Conservation (phyloP, 2,329 filamentous ascomycete genomes). For the Aspergillus sp. region DNA sequence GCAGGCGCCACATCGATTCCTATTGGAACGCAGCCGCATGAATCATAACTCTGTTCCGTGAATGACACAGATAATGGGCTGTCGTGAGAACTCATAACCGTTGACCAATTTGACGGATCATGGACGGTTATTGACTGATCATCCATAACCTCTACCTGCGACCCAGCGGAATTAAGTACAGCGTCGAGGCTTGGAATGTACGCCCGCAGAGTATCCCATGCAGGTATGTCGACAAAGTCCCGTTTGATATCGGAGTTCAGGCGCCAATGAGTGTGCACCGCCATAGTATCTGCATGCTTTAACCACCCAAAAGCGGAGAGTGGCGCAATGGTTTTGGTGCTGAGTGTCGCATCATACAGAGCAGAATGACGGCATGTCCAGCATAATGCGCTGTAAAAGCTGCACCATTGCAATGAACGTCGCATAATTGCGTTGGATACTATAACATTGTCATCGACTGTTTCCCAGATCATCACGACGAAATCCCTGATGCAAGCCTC, state of each 20-base stretch:
- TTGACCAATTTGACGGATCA: constrained; percentile 28
- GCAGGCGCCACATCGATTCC: constrained; percentile 36
- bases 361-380: constrained; percentile 39
- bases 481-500: constrained; percentile 41
- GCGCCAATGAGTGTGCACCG: constrained; percentile 38
- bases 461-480: constrained; percentile 41
- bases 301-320: constrained; percentile 43
- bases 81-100: constrained; percentile 24
- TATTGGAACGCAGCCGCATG: constrained; percentile 43
- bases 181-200: constrained; percentile 21
- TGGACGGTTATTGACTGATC: constrained; percentile 10
- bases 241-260: constrained; percentile 21
- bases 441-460: constrained; percentile 32
- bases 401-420: constrained; percentile 41
- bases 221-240: constrained; percentile 9
- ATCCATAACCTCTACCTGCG: constrained; percentile 2
- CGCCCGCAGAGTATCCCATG: constrained; percentile 21
- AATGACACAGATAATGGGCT: constrained; percentile 35
- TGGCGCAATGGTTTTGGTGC: constrained; percentile 29
- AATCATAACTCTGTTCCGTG: constrained; percentile 30
- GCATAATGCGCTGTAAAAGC: constrained; percentile 40
- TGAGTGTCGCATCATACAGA: constrained; percentile 29
- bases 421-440: constrained; percentile 38
- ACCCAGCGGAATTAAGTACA: constrained; percentile 21
- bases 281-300: constrained; percentile 41